Percentiles rank a stretch among this genome's conserved stretches.
These are phyloP conservation scores for Hypoxylon perforatum DNA, from an alignment of 495 filamentous ascomycete genomes.

Conservation along the genomic window DNA sequence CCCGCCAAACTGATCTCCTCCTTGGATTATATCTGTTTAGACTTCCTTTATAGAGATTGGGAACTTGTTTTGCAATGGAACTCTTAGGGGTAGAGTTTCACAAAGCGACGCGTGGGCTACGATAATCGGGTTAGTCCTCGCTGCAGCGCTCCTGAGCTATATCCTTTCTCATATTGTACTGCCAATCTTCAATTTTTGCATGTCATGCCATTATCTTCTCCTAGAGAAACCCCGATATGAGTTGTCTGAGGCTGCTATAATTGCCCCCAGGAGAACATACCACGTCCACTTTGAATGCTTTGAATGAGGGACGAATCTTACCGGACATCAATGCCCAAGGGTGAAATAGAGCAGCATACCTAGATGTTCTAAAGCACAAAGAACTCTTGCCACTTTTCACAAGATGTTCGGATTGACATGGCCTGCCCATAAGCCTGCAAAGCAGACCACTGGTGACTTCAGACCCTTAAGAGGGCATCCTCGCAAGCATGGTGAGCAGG, in stretches of 20 bases:
- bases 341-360: slow-evolving; percentile 28
- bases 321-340: slow-evolving; percentile 33
- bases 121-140: too few relatives aligned
- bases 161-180: slow-evolving; percentile 15
- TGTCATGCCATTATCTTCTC: not conserved
- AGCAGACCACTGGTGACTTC: not conserved
- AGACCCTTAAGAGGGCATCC: slow-evolving; percentile 14
- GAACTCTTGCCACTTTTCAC: slow-evolving; percentile 14
- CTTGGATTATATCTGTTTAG: too few relatives aligned
- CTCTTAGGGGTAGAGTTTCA: too few relatives aligned
- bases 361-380: not conserved
- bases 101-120: too few relatives aligned
- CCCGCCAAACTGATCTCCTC: too few relatives aligned
- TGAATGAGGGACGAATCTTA: slow-evolving; percentile 21
- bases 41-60: too few relatives aligned
- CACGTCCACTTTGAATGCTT: slow-evolving; percentile 2
- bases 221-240: slow-evolving; percentile 2
- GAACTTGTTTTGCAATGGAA: too few relatives aligned
- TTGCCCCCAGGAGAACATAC: slow-evolving; percentile 2
- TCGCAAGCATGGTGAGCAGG: slow-evolving; percentile 25
- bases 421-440: slow-evolving; percentile 21
- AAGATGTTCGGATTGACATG: slow-evolving; percentile 20
- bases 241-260: not conserved
- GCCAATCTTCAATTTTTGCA: slow-evolving; percentile 12
- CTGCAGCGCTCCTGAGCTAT: slow-evolving; percentile 8